Evolutionary conservation across 2,329 filamentous ascomycete genomes (phyloP), one percentile per base, ranked within the genome.

Genomic region (Pestalotiopsis sp.): DNA sequence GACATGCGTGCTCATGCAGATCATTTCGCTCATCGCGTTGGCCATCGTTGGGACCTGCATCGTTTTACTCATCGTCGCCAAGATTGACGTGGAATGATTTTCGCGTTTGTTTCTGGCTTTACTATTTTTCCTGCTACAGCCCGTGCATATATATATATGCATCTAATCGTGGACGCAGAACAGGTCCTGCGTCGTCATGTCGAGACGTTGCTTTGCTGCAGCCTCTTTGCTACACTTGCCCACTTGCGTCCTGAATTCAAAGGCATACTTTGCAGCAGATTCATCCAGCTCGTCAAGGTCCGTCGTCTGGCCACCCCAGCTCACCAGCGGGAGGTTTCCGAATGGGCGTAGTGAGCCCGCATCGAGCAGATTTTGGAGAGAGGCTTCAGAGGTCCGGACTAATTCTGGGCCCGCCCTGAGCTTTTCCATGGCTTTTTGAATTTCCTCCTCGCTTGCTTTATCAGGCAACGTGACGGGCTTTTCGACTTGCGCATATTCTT

Each of bases 11-110:
- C 13, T 60, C 68, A 40, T 59, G 36, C 66, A 92, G 90, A 82
- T 91, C 27, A 87, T 93, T 74, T 87, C 84, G 2, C 79, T 89
- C 4, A 85, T 93, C 36, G 87, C 91, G 3, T 75, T 86, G 9
- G 85, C 84, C 45, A 93, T 93, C 70, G 83, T 93, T 36, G 89
- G 85, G 7, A 89, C 91, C 9, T 92, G 91, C 73, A 78, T 92
- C 1, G 80, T 92, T 12, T 83, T 93, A 3, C 77, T 93, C 4
- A 81, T 88, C 41, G 78, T 87, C 63, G 82, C 85, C 63, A 84
- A 81, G 69, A 58, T 80, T 13, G 74, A 76, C 63, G 75, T 77
- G 57, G 68, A 70, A 14, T 64, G 75, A 58, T 72, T 74, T 66
- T 66, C 5, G 45, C 23, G 20, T 58, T 66, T 40, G 14, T 68